phyloP scores from a whole-genome alignment of 1,284 basidiomycete genomes.

The Lentinus polychrous region DNA sequence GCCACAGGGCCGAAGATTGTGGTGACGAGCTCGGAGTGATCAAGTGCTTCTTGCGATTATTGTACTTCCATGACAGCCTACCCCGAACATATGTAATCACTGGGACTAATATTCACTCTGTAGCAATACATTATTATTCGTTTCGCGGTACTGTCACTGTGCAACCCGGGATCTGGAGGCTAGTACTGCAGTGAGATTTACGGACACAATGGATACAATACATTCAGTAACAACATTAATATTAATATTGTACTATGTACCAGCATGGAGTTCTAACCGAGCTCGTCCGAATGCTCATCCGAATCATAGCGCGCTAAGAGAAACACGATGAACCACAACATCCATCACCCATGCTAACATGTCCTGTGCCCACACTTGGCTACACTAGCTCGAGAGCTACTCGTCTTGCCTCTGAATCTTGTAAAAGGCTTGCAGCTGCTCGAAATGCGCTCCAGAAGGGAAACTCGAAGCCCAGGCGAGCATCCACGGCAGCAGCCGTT shows the following conservation, averaged over 20 bases:
- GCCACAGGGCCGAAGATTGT: constrained; percentile 10
- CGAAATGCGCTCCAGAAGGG: not conserved
- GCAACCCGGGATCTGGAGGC: no score
- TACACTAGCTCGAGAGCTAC: constrained; percentile 10
- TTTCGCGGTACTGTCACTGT: not conserved
- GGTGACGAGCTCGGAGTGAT: constrained; percentile 13
- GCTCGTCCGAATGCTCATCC: no score
- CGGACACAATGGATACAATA: no score
- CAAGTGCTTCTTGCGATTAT: constrained; percentile 3
- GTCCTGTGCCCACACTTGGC: constrained; percentile 20
- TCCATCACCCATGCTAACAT: constrained; percentile 26
- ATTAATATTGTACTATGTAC: no score
- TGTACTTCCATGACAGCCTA: not conserved
- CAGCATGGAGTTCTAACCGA: no score
- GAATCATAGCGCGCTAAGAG: no score
- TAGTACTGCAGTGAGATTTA: no score
- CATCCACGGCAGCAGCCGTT: constrained; percentile 14
- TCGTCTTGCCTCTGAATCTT: constrained; percentile 8
- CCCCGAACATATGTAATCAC: not conserved
- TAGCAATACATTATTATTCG: not conserved
- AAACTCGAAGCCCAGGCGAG: not conserved
- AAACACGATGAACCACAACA: constrained; percentile 10
- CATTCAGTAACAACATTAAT: no score
- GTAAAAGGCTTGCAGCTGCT: not conserved
- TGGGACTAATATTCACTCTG: not conserved